phyloP scores from a whole-genome alignment of 495 filamentous ascomycete genomes.

The Hypoxylon intermedium region DNA sequence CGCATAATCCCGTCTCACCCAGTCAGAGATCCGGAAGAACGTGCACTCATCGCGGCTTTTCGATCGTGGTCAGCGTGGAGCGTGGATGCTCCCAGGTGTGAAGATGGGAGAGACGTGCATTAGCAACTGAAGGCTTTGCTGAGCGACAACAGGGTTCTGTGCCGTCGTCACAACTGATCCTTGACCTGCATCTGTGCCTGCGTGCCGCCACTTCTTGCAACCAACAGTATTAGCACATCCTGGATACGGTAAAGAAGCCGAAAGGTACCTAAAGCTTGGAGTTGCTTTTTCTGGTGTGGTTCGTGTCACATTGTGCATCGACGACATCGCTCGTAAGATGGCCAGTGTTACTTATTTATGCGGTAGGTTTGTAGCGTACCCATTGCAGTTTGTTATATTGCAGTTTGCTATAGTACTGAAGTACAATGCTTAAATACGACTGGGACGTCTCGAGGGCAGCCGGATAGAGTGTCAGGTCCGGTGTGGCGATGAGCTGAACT shows the following conservation, averaged over 20 bases:
- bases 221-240: constrained; percentile 18
- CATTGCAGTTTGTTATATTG: too few relatives aligned
- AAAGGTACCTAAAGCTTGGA: constrained; percentile 3
- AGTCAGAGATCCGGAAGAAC: constrained; percentile 24
- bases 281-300: constrained; percentile 25
- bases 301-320: constrained; percentile 31
- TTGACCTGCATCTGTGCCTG: constrained; percentile 11
- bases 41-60: constrained; percentile 14
- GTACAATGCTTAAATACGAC: neutral
- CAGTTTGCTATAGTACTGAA: too few relatives aligned
- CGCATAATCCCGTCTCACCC: constrained; percentile 2
- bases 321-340: constrained; percentile 24
- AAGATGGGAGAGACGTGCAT: constrained; percentile 19
- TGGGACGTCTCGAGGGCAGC: neutral
- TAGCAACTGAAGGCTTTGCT: constrained; percentile 2
- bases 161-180: constrained; percentile 24
- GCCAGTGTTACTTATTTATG: constrained; percentile 15
- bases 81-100: constrained; percentile 19
- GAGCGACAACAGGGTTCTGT: constrained; percentile 2
- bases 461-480: constrained; percentile 7
- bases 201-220: constrained; percentile 5
- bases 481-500: constrained; percentile 10
- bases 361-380: constrained; percentile 1
- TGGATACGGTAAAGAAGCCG: constrained; percentile 33
- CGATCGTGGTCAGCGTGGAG: constrained; percentile 20